Base-by-base conservation (phyloP, 2,329 filamentous ascomycete genomes). In the Pseudohalonectria lignicola region DNA sequence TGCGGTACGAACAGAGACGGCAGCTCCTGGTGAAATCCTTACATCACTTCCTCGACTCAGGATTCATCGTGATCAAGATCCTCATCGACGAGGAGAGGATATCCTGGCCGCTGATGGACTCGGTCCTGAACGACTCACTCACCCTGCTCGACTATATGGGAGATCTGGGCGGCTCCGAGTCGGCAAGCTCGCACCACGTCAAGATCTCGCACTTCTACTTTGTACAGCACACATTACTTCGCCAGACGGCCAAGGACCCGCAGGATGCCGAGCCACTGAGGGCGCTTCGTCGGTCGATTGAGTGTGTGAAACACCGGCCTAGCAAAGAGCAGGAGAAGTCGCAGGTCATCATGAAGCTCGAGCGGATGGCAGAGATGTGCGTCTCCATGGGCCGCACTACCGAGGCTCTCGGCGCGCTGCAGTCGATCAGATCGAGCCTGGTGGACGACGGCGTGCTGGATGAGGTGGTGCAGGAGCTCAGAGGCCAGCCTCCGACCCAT, bases 171-270 rank as follows among this genome's bases (percentile, higher is more conserved):
- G 7, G 8, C 8, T 47, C 56, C 7, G 45, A 56, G 16, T 47
- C 52, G n/a, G 63, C 31, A 19, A 33, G 15, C 15, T 50, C 61
- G 2, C 75, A 77, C 45, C 64, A 74, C 40, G 69, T 81, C 43
- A 83, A 79, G 48, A 71, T 86, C 19, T 86, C 82, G 0, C 79
- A 82, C 47, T 65, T 83, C 3, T 85, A 85, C 52, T 86, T 79
- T 52, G 64, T 75, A n/a, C 65, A 74, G 34, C 76, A 76, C 49
- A 58, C 71, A 15, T 62, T 66, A 32, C 52, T 74, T 42, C 59
- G 66, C 12, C 72, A 71, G 36, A 56, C 61, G 18, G 46, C 57
- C 0, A 57, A 59, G 4, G 63, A 62, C 21, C 45, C 54, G 1
- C 60, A 62, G n/a, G 63, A 67, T 34, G 45, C 51, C 5, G 54